Conservation (phyloP, 1,139 yeast genomes). For the Blastobotrys aristatus region DNA sequence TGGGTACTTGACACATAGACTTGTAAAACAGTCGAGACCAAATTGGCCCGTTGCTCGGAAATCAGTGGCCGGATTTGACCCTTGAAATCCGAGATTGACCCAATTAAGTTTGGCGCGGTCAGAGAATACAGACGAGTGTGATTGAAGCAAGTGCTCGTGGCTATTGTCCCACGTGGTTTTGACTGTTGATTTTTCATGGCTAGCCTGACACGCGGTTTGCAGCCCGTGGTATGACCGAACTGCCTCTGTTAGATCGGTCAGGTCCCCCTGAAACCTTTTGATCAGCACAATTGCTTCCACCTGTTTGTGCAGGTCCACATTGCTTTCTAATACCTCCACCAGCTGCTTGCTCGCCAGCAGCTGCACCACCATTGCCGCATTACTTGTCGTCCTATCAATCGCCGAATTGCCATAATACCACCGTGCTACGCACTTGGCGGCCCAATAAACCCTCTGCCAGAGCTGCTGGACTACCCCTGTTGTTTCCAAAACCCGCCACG, state of each 20-base stretch:
- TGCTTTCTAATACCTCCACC: neutral
- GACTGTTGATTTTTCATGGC: neutral
- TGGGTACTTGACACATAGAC: conserved; percentile 11
- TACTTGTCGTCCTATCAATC: neutral
- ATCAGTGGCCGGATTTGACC: conserved; percentile 36
- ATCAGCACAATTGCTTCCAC: neutral
- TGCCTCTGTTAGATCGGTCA: neutral
- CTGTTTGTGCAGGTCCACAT: neutral
- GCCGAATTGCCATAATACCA: neutral
- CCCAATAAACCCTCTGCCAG: neutral
- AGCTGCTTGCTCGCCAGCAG: neutral
- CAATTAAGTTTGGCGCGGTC: conserved; percentile 24
- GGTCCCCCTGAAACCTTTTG: conserved; percentile 1
- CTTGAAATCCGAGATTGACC: conserved; percentile 38
- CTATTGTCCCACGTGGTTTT: conserved; percentile 15
- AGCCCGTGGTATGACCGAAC: neutral
- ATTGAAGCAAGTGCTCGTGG: conserved; percentile 11
- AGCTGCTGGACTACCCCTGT: neutral
- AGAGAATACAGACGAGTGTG: conserved; percentile 14
- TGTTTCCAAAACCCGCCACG: neutral
- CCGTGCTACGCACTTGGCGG: neutral
- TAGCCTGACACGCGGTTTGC: neutral
- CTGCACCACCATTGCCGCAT: neutral
- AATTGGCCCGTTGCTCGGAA: conserved; percentile 36
- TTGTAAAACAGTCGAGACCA: conserved; percentile 28